Base-by-base conservation (phyloP, 805 yeast species). In the Candida arabinofermentans region DNA sequence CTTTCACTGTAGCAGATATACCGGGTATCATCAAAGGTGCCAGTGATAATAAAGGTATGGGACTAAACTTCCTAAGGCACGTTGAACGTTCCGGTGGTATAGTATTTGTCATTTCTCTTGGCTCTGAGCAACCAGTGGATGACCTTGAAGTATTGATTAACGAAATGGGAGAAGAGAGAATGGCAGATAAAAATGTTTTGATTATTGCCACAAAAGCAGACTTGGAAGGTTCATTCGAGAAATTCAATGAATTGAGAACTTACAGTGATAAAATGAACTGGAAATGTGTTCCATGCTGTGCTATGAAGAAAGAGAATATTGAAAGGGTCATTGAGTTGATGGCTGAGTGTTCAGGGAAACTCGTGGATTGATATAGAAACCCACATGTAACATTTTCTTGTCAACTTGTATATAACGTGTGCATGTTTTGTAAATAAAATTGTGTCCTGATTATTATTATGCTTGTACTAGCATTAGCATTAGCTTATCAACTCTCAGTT, bases 201-300 rank as follows among this genome's bases (percentile, higher is more conserved):
- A 77, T 93, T 14, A 86, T 90, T 8, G 96, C 91, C 13, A 90
- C 96, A n/a, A 93, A 93, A 62, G 98, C 96, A 1, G 99, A 93
- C 59, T 54, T 86, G 17, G 75, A 74, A 33, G 74, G 65, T 2
- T 64, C 83, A 2, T 68, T 72, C 30, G 69, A 65, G 4, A 76
- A 71, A 35, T 91, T 67, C 51, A 34, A 34, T 2, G 44, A 41
- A 7, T 65, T 93, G 39, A 67, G 66, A 34, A 57, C 59, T 0
- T 75, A 63, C 51, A 75, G 77, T n/a, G 60, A 61, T 5, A 47
- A 50, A 14, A 61, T 62, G 31, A 51, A 51, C 5, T 88, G 96
- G 95, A 77, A 79, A 43, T 71, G 79, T 16, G 74, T 89, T 2
- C 97, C 98, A 0, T 83, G 90, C 33, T 86, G 96, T 64, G 96